phyloP scores from a whole-genome alignment of 2,329 filamentous ascomycete species.

The Magnaporthiopsis poae region DNA sequence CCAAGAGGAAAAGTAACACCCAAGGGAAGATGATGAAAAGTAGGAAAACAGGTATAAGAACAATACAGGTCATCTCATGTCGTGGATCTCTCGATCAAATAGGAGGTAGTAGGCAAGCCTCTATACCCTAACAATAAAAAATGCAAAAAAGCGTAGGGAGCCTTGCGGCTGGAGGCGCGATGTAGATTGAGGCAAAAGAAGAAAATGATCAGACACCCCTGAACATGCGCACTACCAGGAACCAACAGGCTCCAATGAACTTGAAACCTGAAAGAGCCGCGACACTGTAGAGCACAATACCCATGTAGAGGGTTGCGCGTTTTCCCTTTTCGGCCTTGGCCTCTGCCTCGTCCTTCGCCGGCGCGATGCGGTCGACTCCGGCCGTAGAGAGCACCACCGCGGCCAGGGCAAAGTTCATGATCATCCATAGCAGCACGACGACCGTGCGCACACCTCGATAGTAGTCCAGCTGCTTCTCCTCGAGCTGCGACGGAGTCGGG shows the following conservation, averaged over 20 bases:
- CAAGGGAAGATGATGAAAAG: no score
- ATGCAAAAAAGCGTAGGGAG: background rate
- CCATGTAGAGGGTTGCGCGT: constrained; percentile 73
- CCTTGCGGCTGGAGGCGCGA: background rate
- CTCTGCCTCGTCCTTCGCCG: constrained; percentile 33
- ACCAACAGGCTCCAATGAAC: constrained; percentile 82
- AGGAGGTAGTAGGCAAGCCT: no score
- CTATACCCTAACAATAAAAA: background rate
- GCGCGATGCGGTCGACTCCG: constrained; percentile 60
- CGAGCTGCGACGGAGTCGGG: constrained; percentile 42
- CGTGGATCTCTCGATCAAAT: no score
- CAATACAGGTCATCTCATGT: no score
- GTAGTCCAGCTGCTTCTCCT: constrained; percentile 92
- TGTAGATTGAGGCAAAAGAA: constrained; percentile 4
- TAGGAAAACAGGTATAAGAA: no score
- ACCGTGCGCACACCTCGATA: constrained; percentile 91
- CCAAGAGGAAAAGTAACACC: no score
- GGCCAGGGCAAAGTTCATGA: constrained; percentile 81
- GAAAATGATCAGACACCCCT: constrained; percentile 46
- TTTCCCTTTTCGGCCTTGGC: constrained; percentile 26
- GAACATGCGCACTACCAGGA: constrained; percentile 81
- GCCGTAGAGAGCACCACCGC: constrained; percentile 81
- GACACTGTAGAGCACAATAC: constrained; percentile 79
- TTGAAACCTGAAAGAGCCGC: constrained; percentile 75
- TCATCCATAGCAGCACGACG: constrained; percentile 92